Conservation (phyloP, 768 basidiomycete genomes). For the Naganishia onofrii region DNA sequence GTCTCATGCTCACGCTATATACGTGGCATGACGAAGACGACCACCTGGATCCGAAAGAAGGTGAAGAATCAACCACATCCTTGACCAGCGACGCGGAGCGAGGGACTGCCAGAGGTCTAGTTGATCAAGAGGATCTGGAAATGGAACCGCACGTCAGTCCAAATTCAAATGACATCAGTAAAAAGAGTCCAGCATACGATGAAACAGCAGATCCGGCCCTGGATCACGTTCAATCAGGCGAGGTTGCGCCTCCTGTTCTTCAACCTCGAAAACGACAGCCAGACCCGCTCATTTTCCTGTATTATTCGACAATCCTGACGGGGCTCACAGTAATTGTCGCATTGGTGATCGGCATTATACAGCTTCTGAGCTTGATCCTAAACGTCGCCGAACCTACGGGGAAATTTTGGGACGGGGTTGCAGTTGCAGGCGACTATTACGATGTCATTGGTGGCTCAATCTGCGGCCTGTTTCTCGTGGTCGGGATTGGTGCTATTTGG, state of each 20-base stretch:
- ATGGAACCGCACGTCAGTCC: background rate
- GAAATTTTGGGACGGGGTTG: slow-evolving; percentile 30
- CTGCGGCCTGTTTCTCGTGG: slow-evolving; percentile 25
- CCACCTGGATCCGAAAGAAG: background rate
- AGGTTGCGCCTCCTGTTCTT: background rate
- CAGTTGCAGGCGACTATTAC: slow-evolving; percentile 22
- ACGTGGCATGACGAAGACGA: slow-evolving; percentile 27
- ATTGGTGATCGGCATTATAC: slow-evolving; percentile 25
- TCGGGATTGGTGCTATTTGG: slow-evolving; percentile 9
- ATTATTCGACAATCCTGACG: slow-evolving; percentile 28
- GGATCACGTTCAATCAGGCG: background rate
- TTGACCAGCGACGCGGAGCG: background rate
- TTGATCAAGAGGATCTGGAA: background rate
- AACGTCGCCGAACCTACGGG: slow-evolving; percentile 28
- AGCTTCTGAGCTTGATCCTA: slow-evolving; percentile 23
- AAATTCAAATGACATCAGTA: background rate
- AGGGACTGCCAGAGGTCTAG: background rate
- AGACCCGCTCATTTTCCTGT: slow-evolving; percentile 29
- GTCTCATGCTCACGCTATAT: slow-evolving; percentile 24
- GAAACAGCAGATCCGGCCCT: background rate
- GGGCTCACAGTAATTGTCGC: slow-evolving; percentile 25
- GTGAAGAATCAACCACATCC: background rate
- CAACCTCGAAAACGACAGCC: slow-evolving; percentile 20
- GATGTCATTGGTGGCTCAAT: slow-evolving; percentile 29
- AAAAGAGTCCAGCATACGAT: background rate